Base-by-base conservation (phyloP, 2,329 filamentous ascomycete genomes). In the Sarocladium oryzae region DNA sequence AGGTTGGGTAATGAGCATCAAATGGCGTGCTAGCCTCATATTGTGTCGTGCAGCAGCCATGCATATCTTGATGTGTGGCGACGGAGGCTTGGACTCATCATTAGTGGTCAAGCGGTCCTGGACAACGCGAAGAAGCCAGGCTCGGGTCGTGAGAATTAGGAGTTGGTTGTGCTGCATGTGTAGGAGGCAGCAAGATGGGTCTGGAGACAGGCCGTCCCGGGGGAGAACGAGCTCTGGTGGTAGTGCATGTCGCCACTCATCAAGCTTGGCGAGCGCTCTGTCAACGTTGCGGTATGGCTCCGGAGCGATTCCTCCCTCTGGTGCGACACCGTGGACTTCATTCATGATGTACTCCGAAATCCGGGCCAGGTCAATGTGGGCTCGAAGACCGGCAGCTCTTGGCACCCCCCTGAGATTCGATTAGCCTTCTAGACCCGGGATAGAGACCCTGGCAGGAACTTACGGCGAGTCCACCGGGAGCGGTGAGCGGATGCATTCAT, bases 111-210 rank as follows among this genome's bases (percentile, higher is more conserved):
- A 69, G 10, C 69, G 67, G 51, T 68, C 74, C 57, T 74, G 75
- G 23, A 76, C 72, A 2, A 72, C 68, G 6, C 68, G 63, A 40
- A 78, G 69, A 56, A 77, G 72, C 15, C 74, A 64, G 2, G 76
- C 74, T 0, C 75, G 71, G 24, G 74, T 65, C 10, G 73, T 66
- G 13, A 78, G 63, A 43, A 78, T 71, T n/a, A 74, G 55, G 15
- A 78, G 68, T 69, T 77, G 63, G 54, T 78, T 76, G 57, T 73
- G 70, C 50, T 63, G 62, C 74, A 78, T 76, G 54, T 78, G 75
- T 38, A 78, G 60, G 37, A 69, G 61, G 58, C 69, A 73, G 50
- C 65, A 62, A 6, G 71, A 67, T 18, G 73, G 68, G 54, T 77
- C 73, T 59, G 60, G 53, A 66, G 68, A 41, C 30, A 66, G 53